These are phyloP conservation scores for Phytophthora uliginosa DNA, from an alignment of 352 stramenopile genomes.

Conservation along the genomic window DNA sequence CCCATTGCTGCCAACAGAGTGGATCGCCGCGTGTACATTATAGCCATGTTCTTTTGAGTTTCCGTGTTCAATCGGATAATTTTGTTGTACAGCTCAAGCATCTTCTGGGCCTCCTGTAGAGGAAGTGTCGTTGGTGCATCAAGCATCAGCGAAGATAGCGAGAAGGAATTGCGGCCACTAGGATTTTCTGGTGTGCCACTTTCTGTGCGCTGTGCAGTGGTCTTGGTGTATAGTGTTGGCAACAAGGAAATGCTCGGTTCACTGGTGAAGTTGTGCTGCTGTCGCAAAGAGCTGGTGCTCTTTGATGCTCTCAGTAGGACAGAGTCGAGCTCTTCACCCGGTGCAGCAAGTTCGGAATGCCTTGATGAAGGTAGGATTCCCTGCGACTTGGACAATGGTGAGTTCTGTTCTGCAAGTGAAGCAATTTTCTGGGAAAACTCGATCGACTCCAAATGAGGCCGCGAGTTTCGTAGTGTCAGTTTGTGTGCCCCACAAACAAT, in stretches of 20 bases:
- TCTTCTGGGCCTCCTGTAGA: slow-evolving; percentile 36
- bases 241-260: slow-evolving; percentile 34
- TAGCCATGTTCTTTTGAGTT: slow-evolving; percentile 62
- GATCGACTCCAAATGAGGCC: slow-evolving; percentile 49
- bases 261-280: slow-evolving; percentile 39
- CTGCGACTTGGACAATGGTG: slow-evolving; percentile 20
- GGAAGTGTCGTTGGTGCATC: slow-evolving; percentile 32
- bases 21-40: slow-evolving; percentile 66
- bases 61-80: slow-evolving; percentile 65
- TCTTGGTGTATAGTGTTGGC: slow-evolving; percentile 28
- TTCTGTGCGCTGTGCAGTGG: not conserved
- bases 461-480: slow-evolving; percentile 66
- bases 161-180: slow-evolving; percentile 29
- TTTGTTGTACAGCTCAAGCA: slow-evolving; percentile 79
- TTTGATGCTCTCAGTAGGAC: slow-evolving; percentile 43
- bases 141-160: slow-evolving; percentile 30
- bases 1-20: slow-evolving; percentile 68
- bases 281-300: slow-evolving; percentile 41
- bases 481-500: slow-evolving; percentile 64
- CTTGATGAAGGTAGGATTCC: slow-evolving; percentile 12
- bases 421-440: slow-evolving; percentile 33
- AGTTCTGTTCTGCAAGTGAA: slow-evolving; percentile 20
- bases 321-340: slow-evolving; percentile 32
- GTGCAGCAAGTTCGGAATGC: not conserved
- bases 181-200: slow-evolving; percentile 10